Percentiles rank a stretch among this genome's conserved stretches.
phyloP scores from a whole-genome alignment of 2,329 filamentous ascomycete species.

The Aureobasidium uvarum region DNA sequence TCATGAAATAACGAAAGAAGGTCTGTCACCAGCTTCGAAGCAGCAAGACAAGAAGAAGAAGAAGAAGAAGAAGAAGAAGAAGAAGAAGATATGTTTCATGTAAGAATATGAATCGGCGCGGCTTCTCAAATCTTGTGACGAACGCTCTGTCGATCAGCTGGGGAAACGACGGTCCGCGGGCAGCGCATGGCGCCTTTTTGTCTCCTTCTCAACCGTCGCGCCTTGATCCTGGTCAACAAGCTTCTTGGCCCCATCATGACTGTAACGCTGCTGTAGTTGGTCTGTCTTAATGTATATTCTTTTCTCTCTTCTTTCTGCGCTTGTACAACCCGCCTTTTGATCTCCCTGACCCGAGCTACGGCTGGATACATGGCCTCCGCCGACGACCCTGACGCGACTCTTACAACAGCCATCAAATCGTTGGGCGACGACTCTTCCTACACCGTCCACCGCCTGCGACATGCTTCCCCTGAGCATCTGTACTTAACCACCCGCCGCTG shows the following conservation, averaged over 20 bases:
- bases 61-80: too few species aligned
- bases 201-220: background rate
- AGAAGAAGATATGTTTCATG: conserved; percentile 3
- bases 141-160: conserved; percentile 5
- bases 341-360: background rate
- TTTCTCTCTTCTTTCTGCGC: background rate
- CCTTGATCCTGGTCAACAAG: conserved; percentile 1
- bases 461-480: conserved; percentile 61
- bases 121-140: conserved; percentile 7
- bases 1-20: conserved; percentile 14
- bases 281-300: conserved; percentile 17
- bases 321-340: conserved; percentile 5
- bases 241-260: background rate
- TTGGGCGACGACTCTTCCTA: conserved; percentile 28
- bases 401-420: conserved; percentile 26
- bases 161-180: background rate
- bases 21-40: background rate
- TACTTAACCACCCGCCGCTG: conserved; percentile 61
- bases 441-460: conserved; percentile 39
- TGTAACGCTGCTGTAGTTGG: conserved; percentile 4
- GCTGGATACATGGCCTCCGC: conserved; percentile 16
- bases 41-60: background rate
- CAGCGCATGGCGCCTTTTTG: background rate
- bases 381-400: conserved; percentile 24
- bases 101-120: background rate